Percentiles rank a stretch among this genome's conserved stretches.
These are phyloP conservation scores for Mortierella sp. DNA, from an alignment of 371 early-diverging fungal genomes.

Conservation along the genomic window DNA sequence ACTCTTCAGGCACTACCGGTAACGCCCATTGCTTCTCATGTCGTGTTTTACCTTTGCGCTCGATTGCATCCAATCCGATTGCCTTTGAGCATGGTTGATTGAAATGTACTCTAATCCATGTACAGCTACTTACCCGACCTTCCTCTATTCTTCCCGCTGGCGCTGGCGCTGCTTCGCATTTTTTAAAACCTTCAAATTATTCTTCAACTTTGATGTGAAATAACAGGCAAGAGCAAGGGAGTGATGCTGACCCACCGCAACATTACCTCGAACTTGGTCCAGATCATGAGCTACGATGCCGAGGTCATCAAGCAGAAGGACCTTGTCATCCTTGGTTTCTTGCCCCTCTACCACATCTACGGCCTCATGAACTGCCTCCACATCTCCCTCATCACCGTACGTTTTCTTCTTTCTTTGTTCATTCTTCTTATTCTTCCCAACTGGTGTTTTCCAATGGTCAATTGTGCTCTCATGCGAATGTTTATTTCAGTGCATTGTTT, in stretches of 20 bases:
- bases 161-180: too few species aligned
- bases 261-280: constrained; percentile 75
- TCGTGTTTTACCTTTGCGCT: not conserved
- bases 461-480: constrained; percentile 8
- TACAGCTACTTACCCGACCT: not conserved
- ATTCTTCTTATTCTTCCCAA: not conserved
- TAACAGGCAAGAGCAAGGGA: constrained; percentile 68
- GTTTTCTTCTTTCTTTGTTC: not conserved
- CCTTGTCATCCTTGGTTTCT: constrained; percentile 72
- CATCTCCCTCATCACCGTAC: constrained; percentile 53
- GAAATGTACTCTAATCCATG: not conserved
- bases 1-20: constrained; percentile 93
- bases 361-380: constrained; percentile 68
- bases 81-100: not conserved
- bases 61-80: not conserved
- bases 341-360: constrained; percentile 90
- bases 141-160: not conserved
- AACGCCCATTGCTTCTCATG: not conserved
- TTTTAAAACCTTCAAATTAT: not conserved
- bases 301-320: constrained; percentile 57
- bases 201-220: too few species aligned
- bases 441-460: not conserved
- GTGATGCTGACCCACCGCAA: constrained; percentile 80
- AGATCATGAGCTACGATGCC: constrained; percentile 58
- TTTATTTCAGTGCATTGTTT: not conserved